A percentile compares a stretch with the other conserved stretches of the same genome.
phyloP scores from a whole-genome alignment of 1,139 yeast genomes.

The Casaregolazyma lundiana region DNA sequence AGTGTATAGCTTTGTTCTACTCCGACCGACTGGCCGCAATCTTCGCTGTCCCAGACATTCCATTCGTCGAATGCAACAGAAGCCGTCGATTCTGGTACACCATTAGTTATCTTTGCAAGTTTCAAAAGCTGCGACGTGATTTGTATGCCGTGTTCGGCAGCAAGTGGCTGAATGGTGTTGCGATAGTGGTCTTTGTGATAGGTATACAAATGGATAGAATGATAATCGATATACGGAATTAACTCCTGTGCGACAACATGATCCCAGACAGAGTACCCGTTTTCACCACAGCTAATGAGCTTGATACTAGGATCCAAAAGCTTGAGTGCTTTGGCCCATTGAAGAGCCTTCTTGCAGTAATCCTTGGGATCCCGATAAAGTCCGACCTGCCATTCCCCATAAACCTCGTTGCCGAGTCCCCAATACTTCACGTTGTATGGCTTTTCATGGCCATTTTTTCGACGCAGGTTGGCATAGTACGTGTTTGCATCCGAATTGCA shows the following conservation, averaged over 20 bases:
- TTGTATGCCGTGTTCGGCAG: conserved; percentile 35
- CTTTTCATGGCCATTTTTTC: conserved; percentile 34
- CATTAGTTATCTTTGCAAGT: conserved; percentile 27
- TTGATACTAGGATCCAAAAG: conserved; percentile 31
- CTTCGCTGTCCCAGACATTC: conserved; percentile 38
- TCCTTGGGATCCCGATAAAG: conserved; percentile 31
- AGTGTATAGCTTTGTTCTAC: conserved; percentile 35
- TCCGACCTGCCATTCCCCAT: conserved; percentile 39
- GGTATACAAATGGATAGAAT: conserved; percentile 36
- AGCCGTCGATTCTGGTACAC: conserved; percentile 20
- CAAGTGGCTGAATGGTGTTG: conserved; percentile 33
- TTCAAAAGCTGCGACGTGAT: conserved; percentile 31
- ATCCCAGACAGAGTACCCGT: conserved; percentile 34
- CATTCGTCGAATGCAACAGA: conserved; percentile 37
- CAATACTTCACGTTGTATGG: conserved; percentile 37
- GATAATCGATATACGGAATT: conserved; percentile 30
- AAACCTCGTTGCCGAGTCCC: conserved; percentile 37
- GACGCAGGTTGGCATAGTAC: conserved; percentile 31
- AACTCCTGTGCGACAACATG: conserved; percentile 29
- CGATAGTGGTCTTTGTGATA: conserved; percentile 28
- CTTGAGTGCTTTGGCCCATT: conserved; percentile 37
- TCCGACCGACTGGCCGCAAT: conserved; percentile 21
- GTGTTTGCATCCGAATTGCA: conserved; percentile 34
- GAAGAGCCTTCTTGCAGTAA: conserved; percentile 31
- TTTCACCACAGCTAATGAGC: conserved; percentile 33